phyloP scores from a whole-genome alignment of 495 filamentous ascomycete species.

The Cairneyella variabilis region DNA sequence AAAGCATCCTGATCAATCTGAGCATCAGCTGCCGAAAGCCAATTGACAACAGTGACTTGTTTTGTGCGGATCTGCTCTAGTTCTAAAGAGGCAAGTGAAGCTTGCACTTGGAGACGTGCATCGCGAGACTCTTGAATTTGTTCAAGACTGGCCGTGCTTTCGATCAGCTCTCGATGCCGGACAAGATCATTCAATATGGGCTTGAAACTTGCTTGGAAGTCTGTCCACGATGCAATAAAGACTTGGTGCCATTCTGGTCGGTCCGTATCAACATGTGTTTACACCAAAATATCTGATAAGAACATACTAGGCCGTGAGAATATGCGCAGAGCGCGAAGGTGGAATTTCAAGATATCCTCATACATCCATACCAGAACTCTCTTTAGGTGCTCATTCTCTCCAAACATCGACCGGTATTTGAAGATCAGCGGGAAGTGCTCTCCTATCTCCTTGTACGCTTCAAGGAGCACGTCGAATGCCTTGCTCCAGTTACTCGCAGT shows the following conservation, averaged over 20 bases:
- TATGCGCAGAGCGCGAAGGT: conserved; percentile 31
- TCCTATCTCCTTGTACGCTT: conserved; percentile 40
- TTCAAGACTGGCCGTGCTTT: not conserved
- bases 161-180: conserved; percentile 14
- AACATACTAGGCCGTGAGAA: conserved; percentile 18
- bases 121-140: conserved; percentile 25
- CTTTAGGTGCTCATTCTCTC: conserved; percentile 25
- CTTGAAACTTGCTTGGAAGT: conserved; percentile 34
- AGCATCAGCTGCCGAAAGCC: conserved; percentile 30
- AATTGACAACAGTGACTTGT: conserved; percentile 24
- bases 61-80: conserved; percentile 21
- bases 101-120: conserved; percentile 6
- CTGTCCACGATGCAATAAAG: conserved; percentile 36
- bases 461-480: conserved; percentile 36
- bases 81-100: conserved; percentile 11
- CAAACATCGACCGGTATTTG: conserved; percentile 32
- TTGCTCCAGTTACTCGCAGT: conserved; percentile 6
- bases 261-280: not conserved
- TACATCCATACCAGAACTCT: conserved; percentile 36
- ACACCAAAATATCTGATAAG: not conserved
- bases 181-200: conserved; percentile 32
- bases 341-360: conserved; percentile 44
- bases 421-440: conserved; percentile 33
- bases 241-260: conserved; percentile 31
- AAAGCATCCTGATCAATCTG: conserved; percentile 30